Evolutionary conservation across 441 rosid species (phyloP), one percentile per base, ranked within the genome.

Genomic region (Brassica balearica): DNA sequence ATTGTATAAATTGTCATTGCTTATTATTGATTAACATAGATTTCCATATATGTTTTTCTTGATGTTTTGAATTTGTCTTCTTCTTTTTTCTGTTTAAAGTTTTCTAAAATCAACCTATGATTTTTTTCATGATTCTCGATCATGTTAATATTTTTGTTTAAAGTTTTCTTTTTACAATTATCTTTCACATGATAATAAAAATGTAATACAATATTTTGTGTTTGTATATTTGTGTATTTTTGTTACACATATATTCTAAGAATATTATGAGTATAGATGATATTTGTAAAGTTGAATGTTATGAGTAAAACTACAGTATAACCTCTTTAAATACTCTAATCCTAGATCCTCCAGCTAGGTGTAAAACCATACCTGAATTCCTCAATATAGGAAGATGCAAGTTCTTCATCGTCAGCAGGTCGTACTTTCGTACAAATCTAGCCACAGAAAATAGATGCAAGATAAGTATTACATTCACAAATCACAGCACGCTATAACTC

Each of bases 391-490:
- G 90, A 79, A n/a, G 99, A 88, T 14, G 97, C 85, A 73, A 95
- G 97, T 71, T 92, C 99, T 80, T 95, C 98, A 71, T 95, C 98
- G 64, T 84, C 79, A 19, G 98, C 98, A 77, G 95, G 98, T 77
- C 99, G 91, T 72, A 86, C 94, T 72, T 86, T 92, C 86, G 91
- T 91, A 85, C 99, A 95, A 86, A 88, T 90, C 98, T 95, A 90
- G 86, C 84, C 77, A 84, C 72, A 80, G 74, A 69, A 77, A 82
- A 34, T 1, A 34, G 41, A 34, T 34, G 41, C 41, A 34, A 34
- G 8, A 6, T 34, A 6, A 34, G 41, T 6, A 34, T 34, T 34
- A 34, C 8, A 34, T 34, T 34, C 41, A 34, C 8, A 34, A 7
- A 34, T 34, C 34, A 15, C 9, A 46, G n/a, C 58, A 75, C 19